These are phyloP conservation scores for Trichopus zeylanicus DNA, from an alignment of 116 monocot genomes.

Conservation along the genomic window DNA sequence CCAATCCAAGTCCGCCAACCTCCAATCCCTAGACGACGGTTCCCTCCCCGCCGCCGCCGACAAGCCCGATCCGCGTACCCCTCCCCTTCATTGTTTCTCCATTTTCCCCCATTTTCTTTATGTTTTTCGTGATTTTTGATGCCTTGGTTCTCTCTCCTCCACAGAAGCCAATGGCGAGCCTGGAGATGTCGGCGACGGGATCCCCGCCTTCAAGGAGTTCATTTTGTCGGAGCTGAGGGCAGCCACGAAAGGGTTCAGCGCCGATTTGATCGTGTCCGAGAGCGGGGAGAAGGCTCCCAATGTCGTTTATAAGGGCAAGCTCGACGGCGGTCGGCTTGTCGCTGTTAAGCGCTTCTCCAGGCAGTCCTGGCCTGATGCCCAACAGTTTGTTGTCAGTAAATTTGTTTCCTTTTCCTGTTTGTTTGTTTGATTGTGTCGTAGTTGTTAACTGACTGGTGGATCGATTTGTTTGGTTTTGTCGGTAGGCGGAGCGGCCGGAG, in stretches of 20 bases:
- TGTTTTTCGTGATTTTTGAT: constrained; percentile 8
- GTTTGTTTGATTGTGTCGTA: constrained; percentile 6
- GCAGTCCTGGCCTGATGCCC: constrained; percentile 91
- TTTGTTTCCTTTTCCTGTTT: no score
- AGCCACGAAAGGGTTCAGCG: constrained; percentile 83
- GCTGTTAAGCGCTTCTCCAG: constrained; percentile 88
- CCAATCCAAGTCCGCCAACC: constrained; percentile 72
- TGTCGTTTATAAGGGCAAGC: constrained; percentile 74
- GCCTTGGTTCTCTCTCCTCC: neutral
- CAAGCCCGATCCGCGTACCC: constrained; percentile 49
- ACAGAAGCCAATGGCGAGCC: constrained; percentile 32
- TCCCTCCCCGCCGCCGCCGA: constrained; percentile 31
- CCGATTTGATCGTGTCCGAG: constrained; percentile 86
- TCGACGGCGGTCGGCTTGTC: constrained; percentile 56
- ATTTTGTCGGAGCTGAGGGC: constrained; percentile 65
- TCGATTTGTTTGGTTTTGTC: neutral
- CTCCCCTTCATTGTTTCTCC: neutral
- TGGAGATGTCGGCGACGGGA: constrained; percentile 16
- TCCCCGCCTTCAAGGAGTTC: constrained; percentile 83
- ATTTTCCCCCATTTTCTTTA: neutral
- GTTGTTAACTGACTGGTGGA: neutral
- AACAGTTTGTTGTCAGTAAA: constrained; percentile 97
- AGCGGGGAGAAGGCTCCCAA: constrained; percentile 97
- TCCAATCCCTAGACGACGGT: constrained; percentile 51
- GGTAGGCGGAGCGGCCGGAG: constrained; percentile 71